Evolutionary conservation across 2,329 filamentous ascomycete genomes (phyloP).

Genomic region (Ophiostoma montium): DNA sequence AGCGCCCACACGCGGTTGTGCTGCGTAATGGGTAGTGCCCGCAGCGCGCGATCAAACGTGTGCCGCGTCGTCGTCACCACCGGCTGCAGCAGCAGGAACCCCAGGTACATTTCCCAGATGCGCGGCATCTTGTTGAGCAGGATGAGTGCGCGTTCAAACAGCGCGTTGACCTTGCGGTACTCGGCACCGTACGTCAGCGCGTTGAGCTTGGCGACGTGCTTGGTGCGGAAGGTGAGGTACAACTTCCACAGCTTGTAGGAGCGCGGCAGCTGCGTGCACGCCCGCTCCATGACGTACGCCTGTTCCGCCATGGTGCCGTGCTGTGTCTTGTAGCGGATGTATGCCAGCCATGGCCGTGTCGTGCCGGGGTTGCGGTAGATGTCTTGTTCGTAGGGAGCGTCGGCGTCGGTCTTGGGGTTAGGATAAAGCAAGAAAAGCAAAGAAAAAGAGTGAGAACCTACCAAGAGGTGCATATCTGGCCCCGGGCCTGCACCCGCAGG

Average conservation of each 20-base stretch:
- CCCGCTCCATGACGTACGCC: slow-evolving; percentile 75
- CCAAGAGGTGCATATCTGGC: slow-evolving; percentile 10
- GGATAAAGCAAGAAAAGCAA: too few relatives aligned
- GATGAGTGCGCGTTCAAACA: slow-evolving; percentile 86
- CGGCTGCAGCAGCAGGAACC: slow-evolving; percentile 83
- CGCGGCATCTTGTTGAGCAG: slow-evolving; percentile 97
- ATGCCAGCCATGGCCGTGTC: slow-evolving; percentile 89
- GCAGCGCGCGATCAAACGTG: slow-evolving; percentile 82
- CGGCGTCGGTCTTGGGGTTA: slow-evolving; percentile 47
- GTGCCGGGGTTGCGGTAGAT: slow-evolving; percentile 72
- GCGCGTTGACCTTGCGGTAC: slow-evolving; percentile 83
- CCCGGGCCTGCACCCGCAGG: not conserved
- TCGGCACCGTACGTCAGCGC: slow-evolving; percentile 65
- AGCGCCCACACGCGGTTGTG: slow-evolving; percentile 92
- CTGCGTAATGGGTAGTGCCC: slow-evolving; percentile 84
- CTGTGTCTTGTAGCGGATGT: slow-evolving; percentile 79
- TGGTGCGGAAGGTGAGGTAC: slow-evolving; percentile 76
- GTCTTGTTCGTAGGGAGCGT: slow-evolving; percentile 93
- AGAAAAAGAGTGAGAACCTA: not conserved
- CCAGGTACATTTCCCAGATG: slow-evolving; percentile 96
- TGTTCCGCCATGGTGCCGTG: slow-evolving; percentile 79
- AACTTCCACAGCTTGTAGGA: slow-evolving; percentile 99
- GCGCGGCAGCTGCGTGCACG: slow-evolving; percentile 75
- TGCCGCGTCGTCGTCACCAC: slow-evolving; percentile 72
- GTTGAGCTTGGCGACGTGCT: slow-evolving; percentile 71